Evolutionary conservation across 305 asterid species (phyloP), one percentile per base, ranked within the genome.

Genomic region (Rubia balearica): DNA sequence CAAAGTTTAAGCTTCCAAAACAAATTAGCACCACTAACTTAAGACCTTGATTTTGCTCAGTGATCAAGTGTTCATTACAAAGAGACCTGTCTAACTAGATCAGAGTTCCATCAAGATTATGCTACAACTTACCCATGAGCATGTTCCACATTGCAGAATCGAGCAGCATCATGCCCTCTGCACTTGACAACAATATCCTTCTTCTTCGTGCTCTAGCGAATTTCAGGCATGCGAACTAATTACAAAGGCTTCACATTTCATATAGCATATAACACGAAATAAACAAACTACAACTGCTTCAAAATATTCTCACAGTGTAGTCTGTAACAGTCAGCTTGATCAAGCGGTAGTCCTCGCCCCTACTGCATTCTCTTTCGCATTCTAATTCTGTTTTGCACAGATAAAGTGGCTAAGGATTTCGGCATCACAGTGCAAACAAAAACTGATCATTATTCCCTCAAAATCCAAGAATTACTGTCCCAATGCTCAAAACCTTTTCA

Each of bases 141-240:
- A 79, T 91, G 96, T 42, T 95, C 91, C 24, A 88, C 78, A 75
- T 81, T 87, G 38, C 83, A 67, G 60, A 95, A 86, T 83, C 91
- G 85, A 73, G 99, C 97, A 33, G 98, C 98, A 85, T 95, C 99
- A 73, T 91, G 99, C 65, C 99, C 99, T 88, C 86, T 87, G 85
- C 98, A 91, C 66, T 95, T 97, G 77, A 94, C 98, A 73, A 94
- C 85, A 4, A 91, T 72, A 56, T 84, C 88, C 77, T 80, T 83
- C 77, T 91, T 96, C 78, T 73, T 85, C 81, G 81, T 86, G 65
- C 82, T 87, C 98, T 94, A 85, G 38, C 7, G 66, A 57, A 75
- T 69, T 27, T 43, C 61, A 68, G 46, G 30, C 65, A 68, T 41
- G 19, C 48, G 4, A 56, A 49, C 22, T 56, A 72, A 72, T 16